A percentile compares a stretch with the other conserved stretches of the same genome.
phyloP scores from a whole-genome alignment of 306 rosid species.

The Vicia faba region DNA sequence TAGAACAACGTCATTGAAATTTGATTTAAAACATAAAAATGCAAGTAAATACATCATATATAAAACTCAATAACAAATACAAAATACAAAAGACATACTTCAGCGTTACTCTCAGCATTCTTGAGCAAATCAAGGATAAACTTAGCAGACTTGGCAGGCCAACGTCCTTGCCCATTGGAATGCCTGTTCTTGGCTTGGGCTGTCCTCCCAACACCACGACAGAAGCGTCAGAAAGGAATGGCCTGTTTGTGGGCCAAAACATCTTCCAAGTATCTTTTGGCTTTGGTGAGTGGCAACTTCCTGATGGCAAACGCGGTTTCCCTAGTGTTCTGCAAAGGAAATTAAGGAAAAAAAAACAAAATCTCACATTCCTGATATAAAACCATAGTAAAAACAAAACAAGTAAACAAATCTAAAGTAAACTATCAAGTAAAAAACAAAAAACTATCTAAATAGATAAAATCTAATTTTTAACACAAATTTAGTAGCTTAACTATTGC shows the following conservation, averaged over 20 bases:
- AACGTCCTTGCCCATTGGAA: constrained; percentile 95
- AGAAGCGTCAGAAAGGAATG: constrained; percentile 84
- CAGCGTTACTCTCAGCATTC: constrained; percentile 97
- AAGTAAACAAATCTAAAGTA: background rate
- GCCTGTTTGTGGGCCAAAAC: constrained; percentile 95
- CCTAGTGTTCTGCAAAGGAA: constrained; percentile 67
- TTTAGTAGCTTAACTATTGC: background rate
- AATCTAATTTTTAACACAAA: background rate
- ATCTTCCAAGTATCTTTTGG: constrained; percentile 87
- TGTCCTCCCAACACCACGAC: constrained; percentile 90
- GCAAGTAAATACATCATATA: background rate
- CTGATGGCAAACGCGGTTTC: constrained; percentile 78
- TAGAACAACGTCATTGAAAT: background rate
- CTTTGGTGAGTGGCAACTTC: constrained; percentile 75
- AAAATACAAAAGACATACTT: constrained; percentile 43
- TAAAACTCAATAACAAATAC: background rate
- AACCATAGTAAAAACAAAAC: background rate
- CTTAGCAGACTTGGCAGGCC: constrained; percentile 91
- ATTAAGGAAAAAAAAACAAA: background rate
- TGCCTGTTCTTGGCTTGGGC: constrained; percentile 95
- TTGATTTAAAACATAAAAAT: background rate
- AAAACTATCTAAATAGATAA: too few species aligned
- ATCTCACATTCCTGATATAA: background rate
- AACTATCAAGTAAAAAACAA: background rate
- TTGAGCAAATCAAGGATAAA: constrained; percentile 83